Conservation (phyloP, 164 flowering plant genomes). For the Pachysandra terminalis region DNA sequence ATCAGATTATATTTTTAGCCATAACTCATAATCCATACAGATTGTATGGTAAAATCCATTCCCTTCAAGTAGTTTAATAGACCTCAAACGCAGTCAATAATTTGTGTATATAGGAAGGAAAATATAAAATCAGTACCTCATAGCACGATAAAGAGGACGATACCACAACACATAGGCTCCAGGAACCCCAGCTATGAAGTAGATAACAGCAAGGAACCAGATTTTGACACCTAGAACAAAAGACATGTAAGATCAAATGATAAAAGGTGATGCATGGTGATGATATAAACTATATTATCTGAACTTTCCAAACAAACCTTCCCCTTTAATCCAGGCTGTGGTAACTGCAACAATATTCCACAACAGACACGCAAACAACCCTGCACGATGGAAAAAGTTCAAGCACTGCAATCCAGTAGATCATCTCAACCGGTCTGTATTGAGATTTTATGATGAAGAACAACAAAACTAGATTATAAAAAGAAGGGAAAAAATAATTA, state of each 20-base stretch:
- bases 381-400: background rate
- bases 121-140: slow-evolving; percentile 51
- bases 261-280: background rate
- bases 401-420: background rate
- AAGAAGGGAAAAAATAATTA: no score
- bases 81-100: background rate
- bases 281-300: background rate
- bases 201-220: slow-evolving; percentile 94
- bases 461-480: background rate
- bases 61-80: background rate
- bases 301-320: slow-evolving; percentile 10
- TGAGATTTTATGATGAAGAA: background rate
- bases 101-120: no score
- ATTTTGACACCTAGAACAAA: slow-evolving; percentile 61
- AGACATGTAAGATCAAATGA: slow-evolving; percentile 5
- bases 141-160: slow-evolving; percentile 95
- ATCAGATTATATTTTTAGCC: no score
- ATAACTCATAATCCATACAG: background rate
- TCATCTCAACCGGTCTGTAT: background rate
- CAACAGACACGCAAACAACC: slow-evolving; percentile 35
- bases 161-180: slow-evolving; percentile 95
- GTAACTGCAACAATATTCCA: slow-evolving; percentile 73
- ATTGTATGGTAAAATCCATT: background rate
- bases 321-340: slow-evolving; percentile 68
- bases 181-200: slow-evolving; percentile 91